A percentile compares a stretch with the other conserved stretches of the same genome.
Conservation (phyloP, 345 rosid genomes). For the Populus pruinosa region DNA sequence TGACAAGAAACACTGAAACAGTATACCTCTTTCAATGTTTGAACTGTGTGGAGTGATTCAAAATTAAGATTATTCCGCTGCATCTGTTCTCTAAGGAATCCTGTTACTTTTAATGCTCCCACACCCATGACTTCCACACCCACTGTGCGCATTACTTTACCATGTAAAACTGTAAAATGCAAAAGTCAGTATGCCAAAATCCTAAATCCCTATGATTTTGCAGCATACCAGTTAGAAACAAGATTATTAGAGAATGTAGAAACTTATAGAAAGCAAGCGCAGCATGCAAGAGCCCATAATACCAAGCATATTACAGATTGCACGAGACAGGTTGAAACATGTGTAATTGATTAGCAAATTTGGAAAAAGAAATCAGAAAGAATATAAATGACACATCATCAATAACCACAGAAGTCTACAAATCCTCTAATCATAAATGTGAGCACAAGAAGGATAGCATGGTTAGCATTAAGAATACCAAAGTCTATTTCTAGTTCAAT, state of each 20-base stretch:
- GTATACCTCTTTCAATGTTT: slow-evolving; percentile 82
- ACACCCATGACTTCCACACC: slow-evolving; percentile 83
- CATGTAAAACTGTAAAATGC: slow-evolving; percentile 64
- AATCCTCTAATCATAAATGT: no score
- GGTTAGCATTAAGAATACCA: not conserved
- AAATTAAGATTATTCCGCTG: slow-evolving; percentile 63
- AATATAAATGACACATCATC: not conserved
- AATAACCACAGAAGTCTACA: not conserved
- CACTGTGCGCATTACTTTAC: slow-evolving; percentile 82
- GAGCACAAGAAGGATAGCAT: slow-evolving; percentile 5
- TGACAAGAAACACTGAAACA: not conserved
- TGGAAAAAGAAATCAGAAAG: not conserved
- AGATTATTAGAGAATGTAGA: not conserved
- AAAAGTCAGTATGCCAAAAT: slow-evolving; percentile 16
- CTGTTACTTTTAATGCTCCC: slow-evolving; percentile 86
- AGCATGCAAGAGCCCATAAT: not conserved
- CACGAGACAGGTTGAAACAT: not conserved
- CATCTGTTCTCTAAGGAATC: slow-evolving; percentile 77
- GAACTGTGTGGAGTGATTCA: slow-evolving; percentile 75
- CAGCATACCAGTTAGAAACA: not conserved
- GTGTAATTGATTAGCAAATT: not conserved
- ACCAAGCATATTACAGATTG: not conserved
- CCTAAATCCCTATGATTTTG: slow-evolving; percentile 4
- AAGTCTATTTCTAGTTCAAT: not conserved
- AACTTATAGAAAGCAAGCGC: no score